phyloP scores from a whole-genome alignment of 306 rosid species.

The Parietaria judaica region DNA sequence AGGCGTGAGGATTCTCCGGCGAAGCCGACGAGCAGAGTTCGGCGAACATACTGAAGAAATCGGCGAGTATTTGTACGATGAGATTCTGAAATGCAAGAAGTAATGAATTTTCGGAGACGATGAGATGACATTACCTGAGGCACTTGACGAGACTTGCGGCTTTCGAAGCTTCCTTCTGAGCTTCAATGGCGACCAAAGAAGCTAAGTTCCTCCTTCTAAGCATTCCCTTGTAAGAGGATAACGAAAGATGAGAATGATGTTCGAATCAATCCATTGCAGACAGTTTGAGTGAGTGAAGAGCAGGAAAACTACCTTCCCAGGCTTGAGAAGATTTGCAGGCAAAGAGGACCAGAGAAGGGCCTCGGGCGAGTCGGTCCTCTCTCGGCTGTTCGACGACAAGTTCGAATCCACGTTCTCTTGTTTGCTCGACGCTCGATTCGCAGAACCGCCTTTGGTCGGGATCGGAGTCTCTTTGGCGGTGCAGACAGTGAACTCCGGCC shows the following conservation, averaged over 20 bases:
- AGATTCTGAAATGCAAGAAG: background rate
- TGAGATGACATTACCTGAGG: conserved; percentile 41
- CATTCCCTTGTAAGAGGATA: conserved; percentile 53
- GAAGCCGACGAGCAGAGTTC: conserved; percentile 60
- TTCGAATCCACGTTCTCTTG: conserved; percentile 52
- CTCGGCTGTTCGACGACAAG: conserved; percentile 33
- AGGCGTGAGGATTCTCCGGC: conserved; percentile 62
- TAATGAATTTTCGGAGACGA: background rate
- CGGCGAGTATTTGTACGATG: background rate
- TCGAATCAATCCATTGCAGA: too few relatives aligned
- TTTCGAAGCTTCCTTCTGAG: conserved; percentile 73
- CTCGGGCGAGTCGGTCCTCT: conserved; percentile 33
- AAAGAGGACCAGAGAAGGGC: conserved; percentile 53
- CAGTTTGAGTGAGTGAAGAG: background rate
- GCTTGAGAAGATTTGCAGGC: conserved; percentile 57
- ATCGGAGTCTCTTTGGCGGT: conserved; percentile 32
- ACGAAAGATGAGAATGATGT: conserved; percentile 13
- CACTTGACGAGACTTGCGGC: conserved; percentile 68
- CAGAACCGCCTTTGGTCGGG: conserved; percentile 34
- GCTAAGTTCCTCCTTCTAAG: conserved; percentile 76
- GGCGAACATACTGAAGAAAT: conserved; percentile 52
- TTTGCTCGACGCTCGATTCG: conserved; percentile 34
- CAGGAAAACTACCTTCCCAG: conserved; percentile 56
- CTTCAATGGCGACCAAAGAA: conserved; percentile 67
- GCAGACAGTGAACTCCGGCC: conserved; percentile 32